Evolutionary conservation across 2,329 filamentous ascomycete species (phyloP), one percentile per base, ranked within the genome.

Genomic region (Exserohilum rostratum): DNA sequence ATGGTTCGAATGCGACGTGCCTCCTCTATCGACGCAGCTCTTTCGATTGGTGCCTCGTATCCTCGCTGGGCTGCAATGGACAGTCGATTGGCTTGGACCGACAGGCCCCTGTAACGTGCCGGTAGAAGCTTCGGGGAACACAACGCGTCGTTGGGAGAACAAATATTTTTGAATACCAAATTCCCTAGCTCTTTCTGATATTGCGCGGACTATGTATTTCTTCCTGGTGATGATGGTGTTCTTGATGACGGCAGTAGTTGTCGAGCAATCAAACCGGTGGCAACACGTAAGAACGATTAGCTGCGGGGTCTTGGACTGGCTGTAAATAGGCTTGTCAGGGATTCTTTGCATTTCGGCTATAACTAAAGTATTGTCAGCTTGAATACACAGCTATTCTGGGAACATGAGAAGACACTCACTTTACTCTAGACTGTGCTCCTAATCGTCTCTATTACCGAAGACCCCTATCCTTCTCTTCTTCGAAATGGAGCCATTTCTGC

Each of bases 281-380:
- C 50, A 57, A 46, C 40, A 51, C 55, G 55, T 57, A 37, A 55
- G 55, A 57, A 39, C 44, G 55, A 47, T 50, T 50, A 50, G 44
- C 38, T 58, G 53, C 53, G 50, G 57, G 50, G 56, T 57, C 25
- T 54, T 30, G 45, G 50, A 44, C 42, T 42, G 35, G 22, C 35
- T 59, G 29, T 35, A 39, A 12, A 27, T 18, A 34, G 35, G 40
- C 44, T 61, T 53, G 35, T 40, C 42, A 56, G 37, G 45, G 43
- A 46, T 42, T 50, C 25, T 42, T 58, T 48, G 55, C 38, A 65
- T 64, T 67, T 53, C 27, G 50, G 31, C 55, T 66, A 66, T 62
- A 65, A 51, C 27, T 37, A 13, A 30, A 35, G 35, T 3, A 6
- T 51, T 22, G 52, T 68, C 52, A 68, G 64, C 50, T 60, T 33